These are phyloP conservation scores for Penicillium sp. DNA, from an alignment of 2,329 filamentous ascomycete species.

Conservation along the genomic window DNA sequence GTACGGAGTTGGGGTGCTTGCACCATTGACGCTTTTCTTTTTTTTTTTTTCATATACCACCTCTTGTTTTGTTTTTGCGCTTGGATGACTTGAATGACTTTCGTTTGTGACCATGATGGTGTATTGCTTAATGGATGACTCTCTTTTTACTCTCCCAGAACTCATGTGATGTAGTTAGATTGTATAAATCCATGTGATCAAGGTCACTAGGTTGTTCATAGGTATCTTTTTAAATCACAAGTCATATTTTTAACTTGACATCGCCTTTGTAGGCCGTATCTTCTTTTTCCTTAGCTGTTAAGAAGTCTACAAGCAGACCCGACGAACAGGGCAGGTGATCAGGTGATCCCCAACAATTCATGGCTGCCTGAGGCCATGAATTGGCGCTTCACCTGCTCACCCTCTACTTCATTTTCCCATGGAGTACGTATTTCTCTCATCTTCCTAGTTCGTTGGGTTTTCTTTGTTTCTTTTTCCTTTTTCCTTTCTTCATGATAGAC, in stretches of 20 bases:
- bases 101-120: conserved; percentile 9
- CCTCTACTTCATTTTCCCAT: conserved; percentile 1
- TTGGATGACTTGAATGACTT: conserved; percentile 2
- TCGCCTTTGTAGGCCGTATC: background rate
- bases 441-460: background rate
- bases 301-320: background rate
- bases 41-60: conserved; percentile 26
- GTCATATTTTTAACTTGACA: background rate
- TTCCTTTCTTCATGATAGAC: conserved; percentile 12
- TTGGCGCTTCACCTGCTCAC: conserved; percentile 14
- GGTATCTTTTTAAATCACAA: background rate
- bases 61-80: conserved; percentile 14
- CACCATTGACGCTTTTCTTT: conserved; percentile 6
- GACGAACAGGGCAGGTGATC: conserved; percentile 9
- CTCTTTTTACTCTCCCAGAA: conserved; percentile 2
- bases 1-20: conserved; percentile 3
- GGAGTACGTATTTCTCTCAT: conserved; percentile 2
- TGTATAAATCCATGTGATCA: conserved; percentile 1
- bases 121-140: conserved; percentile 8
- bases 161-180: conserved; percentile 17
- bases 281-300: background rate
- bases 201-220: background rate
- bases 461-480: conserved; percentile 9
- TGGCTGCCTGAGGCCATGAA: conserved; percentile 19
- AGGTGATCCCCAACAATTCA: conserved; percentile 21